Percentiles rank a stretch among this genome's conserved stretches.
These are phyloP conservation scores for Phytophthora tentaculata DNA, from an alignment of 352 stramenopile genomes.

Conservation along the genomic window DNA sequence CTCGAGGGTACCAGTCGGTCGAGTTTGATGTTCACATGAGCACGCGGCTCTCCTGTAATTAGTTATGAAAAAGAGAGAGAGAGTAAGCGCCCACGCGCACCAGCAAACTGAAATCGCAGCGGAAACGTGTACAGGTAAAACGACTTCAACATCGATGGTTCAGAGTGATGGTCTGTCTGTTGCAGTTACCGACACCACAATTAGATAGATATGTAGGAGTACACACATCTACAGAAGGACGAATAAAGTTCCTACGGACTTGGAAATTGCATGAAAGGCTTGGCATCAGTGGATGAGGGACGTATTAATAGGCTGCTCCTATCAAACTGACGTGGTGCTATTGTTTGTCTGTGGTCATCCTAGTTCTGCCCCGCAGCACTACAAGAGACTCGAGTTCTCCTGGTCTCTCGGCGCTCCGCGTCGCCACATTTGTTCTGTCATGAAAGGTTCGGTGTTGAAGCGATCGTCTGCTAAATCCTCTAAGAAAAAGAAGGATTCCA, in stretches of 20 bases:
- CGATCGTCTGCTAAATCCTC: constrained; percentile 13
- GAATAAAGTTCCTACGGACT: too few relatives aligned
- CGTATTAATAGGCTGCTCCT: constrained; percentile 26
- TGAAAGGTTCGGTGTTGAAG: constrained; percentile 57
- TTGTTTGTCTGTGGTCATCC: constrained; percentile 23
- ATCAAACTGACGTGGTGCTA: constrained; percentile 8
- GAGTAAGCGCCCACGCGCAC: too few relatives aligned
- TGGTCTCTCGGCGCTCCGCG: constrained; percentile 6
- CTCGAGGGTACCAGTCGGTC: too few relatives aligned
- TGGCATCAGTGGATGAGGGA: background rate
- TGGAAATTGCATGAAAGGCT: constrained; percentile 5
- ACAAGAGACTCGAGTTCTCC: constrained; percentile 14
- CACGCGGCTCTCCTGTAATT: too few relatives aligned
- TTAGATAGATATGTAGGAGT: background rate
- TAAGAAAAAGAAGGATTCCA: constrained; percentile 41
- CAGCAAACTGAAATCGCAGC: too few relatives aligned
- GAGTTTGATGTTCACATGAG: too few relatives aligned
- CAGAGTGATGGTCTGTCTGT: constrained; percentile 31
- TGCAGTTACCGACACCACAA: too few relatives aligned
- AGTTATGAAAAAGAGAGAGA: too few relatives aligned
- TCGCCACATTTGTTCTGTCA: constrained; percentile 21
- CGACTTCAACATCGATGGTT: constrained; percentile 20
- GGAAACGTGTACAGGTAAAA: too few relatives aligned
- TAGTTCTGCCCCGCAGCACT: constrained; percentile 9
- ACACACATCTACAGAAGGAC: background rate